These are phyloP conservation scores for Neurospora africana DNA, from an alignment of 495 filamentous ascomycete genomes.

Conservation along the genomic window DNA sequence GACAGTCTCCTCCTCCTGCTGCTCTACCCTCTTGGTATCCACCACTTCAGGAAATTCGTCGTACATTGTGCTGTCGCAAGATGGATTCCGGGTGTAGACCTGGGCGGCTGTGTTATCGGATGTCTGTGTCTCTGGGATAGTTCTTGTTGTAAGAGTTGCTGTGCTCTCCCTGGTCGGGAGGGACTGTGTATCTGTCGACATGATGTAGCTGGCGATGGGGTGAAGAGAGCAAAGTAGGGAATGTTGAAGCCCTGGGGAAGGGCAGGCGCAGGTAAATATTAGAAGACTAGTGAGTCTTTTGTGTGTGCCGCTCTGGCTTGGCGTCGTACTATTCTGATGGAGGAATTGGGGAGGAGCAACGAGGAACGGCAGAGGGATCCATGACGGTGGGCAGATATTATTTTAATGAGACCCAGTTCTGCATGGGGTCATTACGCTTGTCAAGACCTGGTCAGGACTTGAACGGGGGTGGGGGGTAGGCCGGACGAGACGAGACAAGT, in stretches of 20 bases:
- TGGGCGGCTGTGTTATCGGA: not conserved
- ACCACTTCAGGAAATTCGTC: slow-evolving; percentile 20
- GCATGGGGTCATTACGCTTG: not conserved
- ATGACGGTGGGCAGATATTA: not conserved
- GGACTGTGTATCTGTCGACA: not conserved
- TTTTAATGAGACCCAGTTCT: not conserved
- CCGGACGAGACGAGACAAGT: not conserved
- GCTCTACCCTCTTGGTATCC: not conserved
- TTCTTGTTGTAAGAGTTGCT: not conserved
- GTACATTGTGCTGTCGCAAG: slow-evolving; percentile 16
- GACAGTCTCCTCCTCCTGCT: not conserved
- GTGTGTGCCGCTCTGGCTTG: not conserved
- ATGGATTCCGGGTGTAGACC: slow-evolving; percentile 1
- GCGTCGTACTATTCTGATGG: not conserved
- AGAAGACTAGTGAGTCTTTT: not conserved
- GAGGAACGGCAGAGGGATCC: not conserved
- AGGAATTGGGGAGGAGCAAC: not conserved
- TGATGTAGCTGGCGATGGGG: not conserved
- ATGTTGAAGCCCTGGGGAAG: not conserved
- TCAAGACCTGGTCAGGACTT: not conserved
- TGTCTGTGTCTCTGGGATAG: not conserved
- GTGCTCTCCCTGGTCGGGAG: not conserved
- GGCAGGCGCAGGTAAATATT: not conserved
- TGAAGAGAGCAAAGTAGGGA: not conserved
- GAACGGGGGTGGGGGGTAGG: not conserved